A percentile compares a stretch with the other conserved stretches of the same genome.
Conservation (phyloP, 176 grass and related monocot species). For the Triticum turgidum region DNA sequence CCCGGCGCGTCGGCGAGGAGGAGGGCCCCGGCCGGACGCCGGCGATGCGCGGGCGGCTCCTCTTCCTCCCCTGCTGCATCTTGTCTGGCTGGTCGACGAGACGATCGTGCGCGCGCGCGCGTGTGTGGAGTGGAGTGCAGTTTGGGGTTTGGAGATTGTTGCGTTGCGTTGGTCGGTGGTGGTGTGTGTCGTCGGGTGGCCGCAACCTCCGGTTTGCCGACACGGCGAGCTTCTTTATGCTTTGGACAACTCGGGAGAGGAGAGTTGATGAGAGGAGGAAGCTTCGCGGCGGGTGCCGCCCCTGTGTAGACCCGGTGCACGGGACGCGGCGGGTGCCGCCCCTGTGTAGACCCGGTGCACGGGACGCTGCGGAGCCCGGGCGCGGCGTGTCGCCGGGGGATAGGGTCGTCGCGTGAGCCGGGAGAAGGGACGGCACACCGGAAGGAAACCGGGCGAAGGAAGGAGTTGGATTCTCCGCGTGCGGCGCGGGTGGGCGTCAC, state of each 20-base stretch:
- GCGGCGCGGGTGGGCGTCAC: too few relatives aligned
- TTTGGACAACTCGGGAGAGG: background rate
- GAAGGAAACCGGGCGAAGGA: background rate
- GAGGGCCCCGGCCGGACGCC: conserved; percentile 12
- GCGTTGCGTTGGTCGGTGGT: background rate
- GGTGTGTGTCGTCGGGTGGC: background rate
- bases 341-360: background rate
- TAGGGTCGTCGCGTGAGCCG: background rate
- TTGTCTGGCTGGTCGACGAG: background rate
- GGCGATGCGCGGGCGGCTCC: background rate
- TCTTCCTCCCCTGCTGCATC: conserved; percentile 26
- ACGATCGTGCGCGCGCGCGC: background rate
- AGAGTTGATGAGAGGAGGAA: conserved; percentile 10
- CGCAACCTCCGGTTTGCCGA: background rate
- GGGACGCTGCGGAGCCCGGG: background rate
- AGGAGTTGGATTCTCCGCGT: conserved; percentile 21
- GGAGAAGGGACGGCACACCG: background rate
- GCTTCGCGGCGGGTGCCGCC: background rate
- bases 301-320: background rate
- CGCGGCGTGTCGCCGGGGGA: background rate
- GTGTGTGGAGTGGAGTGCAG: background rate
- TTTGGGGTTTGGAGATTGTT: background rate
- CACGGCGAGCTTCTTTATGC: conserved; percentile 16
- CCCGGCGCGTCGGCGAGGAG: background rate
- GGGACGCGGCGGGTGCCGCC: background rate